Conservation (phyloP, 768 basidiomycete species). For the Rhodocollybia butyracea region DNA sequence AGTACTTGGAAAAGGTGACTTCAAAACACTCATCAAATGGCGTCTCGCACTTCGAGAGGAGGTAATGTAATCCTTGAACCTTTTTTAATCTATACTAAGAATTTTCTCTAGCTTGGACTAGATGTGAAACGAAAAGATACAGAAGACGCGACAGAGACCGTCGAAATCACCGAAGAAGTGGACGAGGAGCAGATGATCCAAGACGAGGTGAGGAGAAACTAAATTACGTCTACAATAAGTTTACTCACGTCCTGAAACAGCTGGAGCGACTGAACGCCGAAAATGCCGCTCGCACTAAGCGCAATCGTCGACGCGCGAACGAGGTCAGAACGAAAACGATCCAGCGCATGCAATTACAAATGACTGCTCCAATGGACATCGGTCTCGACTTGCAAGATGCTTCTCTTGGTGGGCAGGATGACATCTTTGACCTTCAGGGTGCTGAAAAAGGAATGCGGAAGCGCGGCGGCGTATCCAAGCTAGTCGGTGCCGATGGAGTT, state of each 20-base stretch:
- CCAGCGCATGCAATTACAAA: slow-evolving; percentile 93
- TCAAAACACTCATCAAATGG: slow-evolving; percentile 93
- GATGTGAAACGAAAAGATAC: slow-evolving; percentile 74
- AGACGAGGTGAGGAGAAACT: slow-evolving; percentile 62
- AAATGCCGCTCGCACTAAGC: slow-evolving; percentile 67
- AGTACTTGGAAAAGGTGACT: slow-evolving; percentile 96
- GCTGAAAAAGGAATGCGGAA: slow-evolving; percentile 44
- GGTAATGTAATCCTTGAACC: slow-evolving; percentile 37
- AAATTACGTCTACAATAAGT: background rate
- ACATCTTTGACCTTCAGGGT: slow-evolving; percentile 81
- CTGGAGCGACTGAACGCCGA: slow-evolving; percentile 82
- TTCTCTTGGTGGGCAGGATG: slow-evolving; percentile 75
- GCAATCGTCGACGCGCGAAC: slow-evolving; percentile 80
- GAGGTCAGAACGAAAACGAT: slow-evolving; percentile 86
- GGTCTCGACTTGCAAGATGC: slow-evolving; percentile 82
- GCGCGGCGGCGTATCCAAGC: slow-evolving; percentile 35
- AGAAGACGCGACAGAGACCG: slow-evolving; percentile 73
- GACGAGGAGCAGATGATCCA: slow-evolving; percentile 90
- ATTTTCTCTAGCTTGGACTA: slow-evolving; percentile 63
- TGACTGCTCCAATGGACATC: slow-evolving; percentile 97
- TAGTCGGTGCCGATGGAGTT: slow-evolving; percentile 42
- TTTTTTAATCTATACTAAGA: background rate
- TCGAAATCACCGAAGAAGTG: slow-evolving; percentile 61
- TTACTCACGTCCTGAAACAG: slow-evolving; percentile 39
- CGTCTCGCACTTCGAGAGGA: slow-evolving; percentile 84